These are phyloP conservation scores for Colletotrichum cordylinicola DNA, from an alignment of 2,329 filamentous ascomycete genomes.

Conservation along the genomic window DNA sequence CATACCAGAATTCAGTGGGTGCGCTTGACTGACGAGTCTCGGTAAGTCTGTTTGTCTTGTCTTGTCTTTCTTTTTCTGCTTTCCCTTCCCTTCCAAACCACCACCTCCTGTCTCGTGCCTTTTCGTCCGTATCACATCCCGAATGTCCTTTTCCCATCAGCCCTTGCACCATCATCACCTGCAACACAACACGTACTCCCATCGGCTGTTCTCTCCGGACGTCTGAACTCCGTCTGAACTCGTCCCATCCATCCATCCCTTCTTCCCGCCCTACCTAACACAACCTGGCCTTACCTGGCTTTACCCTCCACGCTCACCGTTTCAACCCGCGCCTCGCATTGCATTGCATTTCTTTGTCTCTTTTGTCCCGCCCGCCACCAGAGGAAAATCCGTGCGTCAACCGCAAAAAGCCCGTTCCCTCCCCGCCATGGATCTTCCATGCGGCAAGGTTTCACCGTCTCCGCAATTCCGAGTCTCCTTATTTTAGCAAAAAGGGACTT, in stretches of 20 bases:
- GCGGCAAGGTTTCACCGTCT: constrained; percentile 3
- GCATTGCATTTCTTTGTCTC: constrained; percentile 7
- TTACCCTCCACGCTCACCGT: neutral
- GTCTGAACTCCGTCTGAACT: constrained; percentile 14
- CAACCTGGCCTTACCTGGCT: neutral
- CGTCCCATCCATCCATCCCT: neutral
- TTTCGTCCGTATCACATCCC: neutral
- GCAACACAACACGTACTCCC: neutral
- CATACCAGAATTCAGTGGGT: constrained; percentile 22
- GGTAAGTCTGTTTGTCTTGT: constrained; percentile 11
- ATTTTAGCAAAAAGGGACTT: neutral
- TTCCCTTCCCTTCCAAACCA: neutral
- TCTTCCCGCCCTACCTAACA: neutral
- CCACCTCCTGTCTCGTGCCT: neutral
- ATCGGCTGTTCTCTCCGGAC: neutral
- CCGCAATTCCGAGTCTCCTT: constrained; percentile 3
- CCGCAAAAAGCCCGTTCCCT: neutral
- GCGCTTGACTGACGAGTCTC: constrained; percentile 22
- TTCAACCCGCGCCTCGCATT: constrained; percentile 11
- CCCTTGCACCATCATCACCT: neutral
- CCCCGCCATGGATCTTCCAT: constrained; percentile 15
- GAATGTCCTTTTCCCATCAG: neutral
- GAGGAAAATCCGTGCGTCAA: neutral
- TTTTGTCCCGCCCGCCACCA: neutral
- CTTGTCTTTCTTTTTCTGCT: neutral